Evolutionary conservation across 345 rosid genomes (phyloP).

Genomic region (Cardamine resedifolia): DNA sequence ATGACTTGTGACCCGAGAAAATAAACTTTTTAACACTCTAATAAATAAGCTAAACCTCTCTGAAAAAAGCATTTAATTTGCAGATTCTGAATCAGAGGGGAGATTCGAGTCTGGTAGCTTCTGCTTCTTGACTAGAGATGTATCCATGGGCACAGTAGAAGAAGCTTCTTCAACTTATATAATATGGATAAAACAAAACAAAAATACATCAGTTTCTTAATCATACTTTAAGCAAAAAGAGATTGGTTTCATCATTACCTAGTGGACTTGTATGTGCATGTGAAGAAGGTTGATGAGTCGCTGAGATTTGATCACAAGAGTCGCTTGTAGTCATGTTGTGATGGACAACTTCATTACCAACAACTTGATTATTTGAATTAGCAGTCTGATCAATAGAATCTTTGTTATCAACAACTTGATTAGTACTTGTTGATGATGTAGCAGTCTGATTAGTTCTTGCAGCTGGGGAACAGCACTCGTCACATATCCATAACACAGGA

Average conservation of each 20-base stretch:
- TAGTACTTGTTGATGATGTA: not conserved
- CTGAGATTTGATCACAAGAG: not conserved
- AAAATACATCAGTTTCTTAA: not conserved
- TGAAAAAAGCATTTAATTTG: not conserved
- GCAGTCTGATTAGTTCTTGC: not conserved
- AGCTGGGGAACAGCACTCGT: not conserved
- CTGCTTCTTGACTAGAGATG: not conserved
- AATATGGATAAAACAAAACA: not conserved
- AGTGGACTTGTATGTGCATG: not conserved
- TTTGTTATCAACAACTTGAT: not conserved
- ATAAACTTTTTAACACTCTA: not conserved
- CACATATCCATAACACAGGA: not conserved
- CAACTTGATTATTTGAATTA: not conserved
- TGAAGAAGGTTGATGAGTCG: not conserved
- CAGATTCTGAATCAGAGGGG: not conserved
- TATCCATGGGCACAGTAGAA: not conserved
- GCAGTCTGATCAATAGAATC: not conserved
- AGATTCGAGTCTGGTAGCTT: not conserved
- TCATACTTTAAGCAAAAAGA: not conserved
- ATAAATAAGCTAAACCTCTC: not conserved
- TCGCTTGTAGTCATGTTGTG: not conserved
- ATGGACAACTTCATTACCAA: not conserved
- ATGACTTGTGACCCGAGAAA: slow-evolving; percentile 4
- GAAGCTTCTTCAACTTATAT: not conserved
- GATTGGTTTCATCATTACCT: not conserved